A percentile compares a stretch with the other conserved stretches of the same genome.
These are phyloP conservation scores for Lagenaria siceraria DNA, from an alignment of 306 rosid species.

Conservation along the genomic window DNA sequence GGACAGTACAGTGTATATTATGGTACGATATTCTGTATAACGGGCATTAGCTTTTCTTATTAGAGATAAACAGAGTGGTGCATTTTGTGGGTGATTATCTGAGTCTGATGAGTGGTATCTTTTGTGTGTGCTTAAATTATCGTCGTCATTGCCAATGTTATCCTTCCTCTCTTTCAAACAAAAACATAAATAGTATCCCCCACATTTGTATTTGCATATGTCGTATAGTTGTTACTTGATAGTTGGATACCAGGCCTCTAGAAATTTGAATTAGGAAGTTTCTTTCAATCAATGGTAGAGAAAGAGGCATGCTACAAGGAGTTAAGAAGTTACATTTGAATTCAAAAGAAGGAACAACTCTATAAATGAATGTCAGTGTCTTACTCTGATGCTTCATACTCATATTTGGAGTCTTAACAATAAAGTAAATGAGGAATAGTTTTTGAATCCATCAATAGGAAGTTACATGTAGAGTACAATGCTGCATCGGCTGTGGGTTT, in stretches of 20 bases:
- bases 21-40: not conserved
- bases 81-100: too few relatives aligned
- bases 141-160: too few relatives aligned
- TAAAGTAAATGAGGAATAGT: not conserved
- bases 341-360: too few relatives aligned
- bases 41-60: not conserved
- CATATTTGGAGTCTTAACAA: not conserved
- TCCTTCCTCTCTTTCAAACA: not conserved
- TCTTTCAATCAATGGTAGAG: not conserved
- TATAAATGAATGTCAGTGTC: not conserved
- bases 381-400: not conserved
- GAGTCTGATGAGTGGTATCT: too few relatives aligned
- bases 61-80: too few relatives aligned
- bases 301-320: not conserved
- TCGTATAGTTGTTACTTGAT: not conserved
- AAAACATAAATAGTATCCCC: not conserved
- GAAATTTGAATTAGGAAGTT: not conserved
- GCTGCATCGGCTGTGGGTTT: too few relatives aligned
- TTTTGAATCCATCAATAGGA: not conserved
- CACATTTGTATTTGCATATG: not conserved
- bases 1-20: not conserved
- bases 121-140: not conserved
- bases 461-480: too few relatives aligned
- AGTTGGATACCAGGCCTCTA: not conserved
- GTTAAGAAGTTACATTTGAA: not conserved